A percentile compares a stretch with the other conserved stretches of the same genome.
phyloP scores from a whole-genome alignment of 2,329 filamentous ascomycete species.

The Ceratocystis lukuohia region DNA sequence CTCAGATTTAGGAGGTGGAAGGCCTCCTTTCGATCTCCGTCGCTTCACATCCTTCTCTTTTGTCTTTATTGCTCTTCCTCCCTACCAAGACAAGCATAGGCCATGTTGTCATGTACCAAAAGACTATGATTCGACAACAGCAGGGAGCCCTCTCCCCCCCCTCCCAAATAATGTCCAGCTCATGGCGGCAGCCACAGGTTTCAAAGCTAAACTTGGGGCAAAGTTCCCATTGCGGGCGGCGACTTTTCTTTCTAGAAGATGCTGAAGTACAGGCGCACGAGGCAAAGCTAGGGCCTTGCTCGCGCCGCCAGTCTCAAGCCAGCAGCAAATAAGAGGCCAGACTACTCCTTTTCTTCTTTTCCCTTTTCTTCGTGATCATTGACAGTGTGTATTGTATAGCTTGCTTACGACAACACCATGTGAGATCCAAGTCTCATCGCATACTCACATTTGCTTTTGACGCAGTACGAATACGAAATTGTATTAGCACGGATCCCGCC shows the following conservation, averaged over 20 bases:
- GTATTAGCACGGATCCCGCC: not conserved
- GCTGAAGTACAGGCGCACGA: not conserved
- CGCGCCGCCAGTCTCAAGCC: not conserved
- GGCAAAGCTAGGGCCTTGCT: not conserved
- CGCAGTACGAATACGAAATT: not conserved
- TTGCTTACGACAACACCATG: not conserved
- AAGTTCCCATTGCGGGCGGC: not conserved
- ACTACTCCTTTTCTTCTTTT: not conserved
- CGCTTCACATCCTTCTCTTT: not conserved
- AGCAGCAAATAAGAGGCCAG: not conserved
- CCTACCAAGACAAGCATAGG: not conserved
- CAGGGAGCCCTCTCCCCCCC: no score
- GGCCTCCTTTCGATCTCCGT: conserved; percentile 4
- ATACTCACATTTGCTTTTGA: not conserved
- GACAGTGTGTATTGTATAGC: no score
- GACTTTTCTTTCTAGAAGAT: not conserved
- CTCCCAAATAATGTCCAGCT: no score
- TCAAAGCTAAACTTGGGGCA: not conserved
- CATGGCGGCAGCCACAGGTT: not conserved
- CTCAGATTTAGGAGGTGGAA: conserved; percentile 1
- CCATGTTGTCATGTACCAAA: not conserved
- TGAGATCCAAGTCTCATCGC: not conserved
- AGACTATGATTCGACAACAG: no score
- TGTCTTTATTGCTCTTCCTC: not conserved
- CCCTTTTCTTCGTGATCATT: not conserved